These are phyloP conservation scores for Raddia distichophylla DNA, from an alignment of 176 grass and related monocot species.

Conservation along the genomic window DNA sequence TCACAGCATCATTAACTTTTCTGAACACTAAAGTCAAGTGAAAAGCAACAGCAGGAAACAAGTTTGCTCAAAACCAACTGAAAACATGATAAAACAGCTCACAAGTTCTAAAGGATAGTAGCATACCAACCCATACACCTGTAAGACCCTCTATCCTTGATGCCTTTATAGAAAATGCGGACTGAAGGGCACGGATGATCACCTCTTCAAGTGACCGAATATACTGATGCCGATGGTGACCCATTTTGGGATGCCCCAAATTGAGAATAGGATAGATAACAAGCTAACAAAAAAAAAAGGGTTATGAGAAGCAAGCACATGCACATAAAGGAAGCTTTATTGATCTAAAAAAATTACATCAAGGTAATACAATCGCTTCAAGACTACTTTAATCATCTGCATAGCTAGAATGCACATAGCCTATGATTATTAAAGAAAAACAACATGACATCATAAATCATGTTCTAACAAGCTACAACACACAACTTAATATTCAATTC, in stretches of 20 bases:
- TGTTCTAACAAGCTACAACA: too few species aligned
- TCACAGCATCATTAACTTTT: not conserved
- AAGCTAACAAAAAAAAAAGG: conserved; percentile 48
- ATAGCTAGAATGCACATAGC: too few species aligned
- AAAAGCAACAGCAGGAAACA: not conserved
- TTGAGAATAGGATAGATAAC: conserved; percentile 94
- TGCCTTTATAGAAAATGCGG: conserved; percentile 70
- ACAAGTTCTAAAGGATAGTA: not conserved
- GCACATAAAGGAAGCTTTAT: not conserved
- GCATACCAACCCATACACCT: conserved; percentile 88
- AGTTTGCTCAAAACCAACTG: too few species aligned
- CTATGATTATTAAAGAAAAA: too few species aligned
- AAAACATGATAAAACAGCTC: conserved; percentile 14
- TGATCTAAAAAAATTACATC: too few species aligned
- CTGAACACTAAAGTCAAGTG: not conserved
- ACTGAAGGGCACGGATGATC: conserved; percentile 39
- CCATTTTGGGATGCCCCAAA: conserved; percentile 65
- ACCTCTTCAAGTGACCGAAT: conserved; percentile 62
- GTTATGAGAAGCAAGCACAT: conserved; percentile 18
- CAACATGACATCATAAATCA: too few species aligned
- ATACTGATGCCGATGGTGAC: conserved; percentile 69
- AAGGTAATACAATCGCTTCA: too few species aligned
- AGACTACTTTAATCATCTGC: too few species aligned
- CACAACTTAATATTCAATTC: too few species aligned
- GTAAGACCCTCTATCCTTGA: conserved; percentile 67